Evolutionary conservation across 371 early-diverging fungal species (phyloP).

Genomic region (Mortierella sp.): DNA sequence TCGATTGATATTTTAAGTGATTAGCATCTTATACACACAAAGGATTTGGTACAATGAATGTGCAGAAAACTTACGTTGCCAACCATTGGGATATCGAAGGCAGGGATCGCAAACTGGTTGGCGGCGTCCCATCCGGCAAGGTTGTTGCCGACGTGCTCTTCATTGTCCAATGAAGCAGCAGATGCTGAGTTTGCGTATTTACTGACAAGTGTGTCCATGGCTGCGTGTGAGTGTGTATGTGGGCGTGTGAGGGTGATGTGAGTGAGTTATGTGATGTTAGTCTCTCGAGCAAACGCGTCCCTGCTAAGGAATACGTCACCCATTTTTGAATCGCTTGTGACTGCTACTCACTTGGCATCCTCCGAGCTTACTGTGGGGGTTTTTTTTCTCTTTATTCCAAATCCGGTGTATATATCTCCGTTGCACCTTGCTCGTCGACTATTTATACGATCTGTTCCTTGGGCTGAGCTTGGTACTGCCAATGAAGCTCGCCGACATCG

Average conservation of each 20-base stretch:
- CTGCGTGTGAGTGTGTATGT: slow-evolving; percentile 5
- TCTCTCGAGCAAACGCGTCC: slow-evolving; percentile 25
- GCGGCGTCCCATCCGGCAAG: slow-evolving; percentile 68
- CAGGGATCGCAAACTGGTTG: slow-evolving; percentile 73
- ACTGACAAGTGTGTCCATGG: slow-evolving; percentile 70
- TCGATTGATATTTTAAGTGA: not conserved
- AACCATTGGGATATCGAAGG: slow-evolving; percentile 79
- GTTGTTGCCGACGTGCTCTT: slow-evolving; percentile 33
- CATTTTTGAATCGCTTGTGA: slow-evolving; percentile 1
- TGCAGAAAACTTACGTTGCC: slow-evolving; percentile 65
- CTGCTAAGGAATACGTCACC: slow-evolving; percentile 38
- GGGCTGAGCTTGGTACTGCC: slow-evolving; percentile 55
- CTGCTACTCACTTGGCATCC: no score
- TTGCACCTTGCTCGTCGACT: slow-evolving; percentile 2
- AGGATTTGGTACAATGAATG: no score
- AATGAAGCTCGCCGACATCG: slow-evolving; percentile 92
- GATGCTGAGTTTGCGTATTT: slow-evolving; percentile 63
- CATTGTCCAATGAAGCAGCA: slow-evolving; percentile 33
- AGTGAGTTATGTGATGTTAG: not conserved
- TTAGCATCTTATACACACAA: not conserved
- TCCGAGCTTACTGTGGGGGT: no score
- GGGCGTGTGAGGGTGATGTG: slow-evolving; percentile 1
- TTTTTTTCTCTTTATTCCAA: slow-evolving; percentile 20
- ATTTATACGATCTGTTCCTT: slow-evolving; percentile 49
- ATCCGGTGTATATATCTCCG: not conserved